Percentiles rank a stretch among this genome's conserved stretches.
Conservation (phyloP, 305 asterid species). For the Coffea humblotiana region DNA sequence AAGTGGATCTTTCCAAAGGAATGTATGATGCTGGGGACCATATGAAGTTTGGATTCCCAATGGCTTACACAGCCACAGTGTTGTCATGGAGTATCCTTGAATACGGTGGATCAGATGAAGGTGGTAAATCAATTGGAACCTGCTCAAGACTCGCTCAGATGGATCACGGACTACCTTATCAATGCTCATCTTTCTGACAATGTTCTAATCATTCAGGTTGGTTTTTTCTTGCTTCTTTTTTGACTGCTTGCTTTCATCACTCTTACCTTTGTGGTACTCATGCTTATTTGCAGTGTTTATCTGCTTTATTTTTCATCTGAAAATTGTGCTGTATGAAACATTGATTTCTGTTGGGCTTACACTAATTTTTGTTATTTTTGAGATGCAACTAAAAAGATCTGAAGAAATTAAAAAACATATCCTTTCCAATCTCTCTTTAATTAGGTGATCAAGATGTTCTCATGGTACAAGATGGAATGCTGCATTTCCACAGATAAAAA, state of each 20-base stretch:
- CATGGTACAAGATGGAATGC: neutral
- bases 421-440: neutral
- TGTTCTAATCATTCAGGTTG: constrained; percentile 83
- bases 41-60: constrained; percentile 90
- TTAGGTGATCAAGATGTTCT: neutral
- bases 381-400: neutral
- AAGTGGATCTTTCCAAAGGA: constrained; percentile 88
- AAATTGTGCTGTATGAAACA: neutral
- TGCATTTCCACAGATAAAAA: neutral
- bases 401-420: neutral
- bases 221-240: constrained; percentile 7
- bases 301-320: neutral
- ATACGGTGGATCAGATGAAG: constrained; percentile 92
- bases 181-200: constrained; percentile 77
- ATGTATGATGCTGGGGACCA: constrained; percentile 96
- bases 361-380: neutral
- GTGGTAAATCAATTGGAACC: constrained; percentile 58
- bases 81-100: constrained; percentile 92
- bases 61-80: constrained; percentile 95
- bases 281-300: neutral
- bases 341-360: too few species aligned
- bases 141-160: constrained; percentile 69
- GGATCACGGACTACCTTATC: constrained; percentile 84
- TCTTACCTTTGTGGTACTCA: neutral
- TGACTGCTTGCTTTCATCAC: constrained; percentile 3